Evolutionary conservation across 73 alveolate genomes (phyloP).

Genomic region (Paramecium tetraurelia): DNA sequence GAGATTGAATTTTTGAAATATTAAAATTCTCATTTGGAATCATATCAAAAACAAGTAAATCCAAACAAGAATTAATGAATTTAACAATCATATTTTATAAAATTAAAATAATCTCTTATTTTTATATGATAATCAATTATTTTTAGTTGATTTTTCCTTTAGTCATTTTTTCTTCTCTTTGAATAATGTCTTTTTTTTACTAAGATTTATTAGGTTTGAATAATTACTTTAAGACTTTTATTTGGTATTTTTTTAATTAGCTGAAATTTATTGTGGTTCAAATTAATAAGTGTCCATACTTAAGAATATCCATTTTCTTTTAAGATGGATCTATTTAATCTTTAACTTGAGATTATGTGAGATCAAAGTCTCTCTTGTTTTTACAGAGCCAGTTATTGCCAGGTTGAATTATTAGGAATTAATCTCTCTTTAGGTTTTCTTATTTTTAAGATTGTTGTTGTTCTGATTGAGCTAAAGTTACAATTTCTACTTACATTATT

Average conservation of each 20-base stretch:
- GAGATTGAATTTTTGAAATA: conserved; percentile 39
- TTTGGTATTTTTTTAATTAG: conserved; percentile 25
- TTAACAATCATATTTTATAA: background rate
- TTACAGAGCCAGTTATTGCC: conserved; percentile 21
- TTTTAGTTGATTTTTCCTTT: background rate
- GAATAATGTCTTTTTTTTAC: background rate
- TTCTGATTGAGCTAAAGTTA: background rate
- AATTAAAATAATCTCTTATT: background rate
- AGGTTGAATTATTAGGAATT: conserved; percentile 39
- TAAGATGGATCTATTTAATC: background rate
- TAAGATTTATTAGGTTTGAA: background rate
- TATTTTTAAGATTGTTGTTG: background rate
- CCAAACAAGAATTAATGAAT: background rate
- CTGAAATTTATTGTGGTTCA: background rate
- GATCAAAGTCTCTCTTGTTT: conserved; percentile 31
- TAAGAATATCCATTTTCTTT: conserved; percentile 11
- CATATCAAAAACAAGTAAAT: background rate
- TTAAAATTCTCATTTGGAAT: conserved; percentile 11
- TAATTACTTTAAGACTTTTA: conserved; percentile 15
- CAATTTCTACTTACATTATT: background rate
- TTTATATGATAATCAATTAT: background rate
- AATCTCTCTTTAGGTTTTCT: conserved; percentile 33
- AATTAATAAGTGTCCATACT: conserved; percentile 20
- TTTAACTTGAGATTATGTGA: background rate
- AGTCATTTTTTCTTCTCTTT: background rate